Base-by-base conservation (phyloP, 2,329 filamentous ascomycete genomes). In the Fusarium penzigii region DNA sequence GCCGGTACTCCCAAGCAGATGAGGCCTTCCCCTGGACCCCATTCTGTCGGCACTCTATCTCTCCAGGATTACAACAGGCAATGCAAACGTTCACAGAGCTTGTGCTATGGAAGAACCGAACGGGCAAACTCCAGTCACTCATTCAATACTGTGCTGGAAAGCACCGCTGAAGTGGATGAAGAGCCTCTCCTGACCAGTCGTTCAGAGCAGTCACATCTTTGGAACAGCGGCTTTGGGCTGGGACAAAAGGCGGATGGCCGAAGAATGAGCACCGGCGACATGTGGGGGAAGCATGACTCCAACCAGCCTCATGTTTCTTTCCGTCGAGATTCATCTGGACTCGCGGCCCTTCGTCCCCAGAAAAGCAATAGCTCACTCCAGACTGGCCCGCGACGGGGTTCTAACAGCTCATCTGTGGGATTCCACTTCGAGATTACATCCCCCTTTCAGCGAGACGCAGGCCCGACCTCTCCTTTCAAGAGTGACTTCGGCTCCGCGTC, bases 61-160 rank as follows among this genome's bases (percentile, higher is more conserved):
- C 68, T 72, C 2, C 68, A 65, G 17, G 68, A 73, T 39, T 70
- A 73, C 57, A 65, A 66, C 34, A 70, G 60, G 34, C 66, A 70
- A 2, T 63, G 78, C 29, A 67, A 68, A 44, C 67, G 71, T 42
- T 70, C 68, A 12, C 75, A 75, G 53, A 70, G 68, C 49, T 65
- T 73, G 3, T 57, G 62, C 50, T 58, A 48, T 14, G 58, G 58
- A 17, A 52, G 52, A 25, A 51, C 61, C 20, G 66, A n/a, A n/a
- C n/a, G n/a, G n/a, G n/a, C n/a, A n/a, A n/a, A n/a, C n/a, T n/a
- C 70, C 32, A 73, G 73, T 36, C 70, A 76, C 39, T 77, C 75
- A 56, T 45, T 36, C 25, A 41, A 70, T 49, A 67, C 68, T 10
- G 66, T 65, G 4, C 58, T 76, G 17, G 70, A 76, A 44, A 66